These are phyloP conservation scores for Mallotus nudiflorus DNA, from an alignment of 345 rosid species.

Conservation along the genomic window DNA sequence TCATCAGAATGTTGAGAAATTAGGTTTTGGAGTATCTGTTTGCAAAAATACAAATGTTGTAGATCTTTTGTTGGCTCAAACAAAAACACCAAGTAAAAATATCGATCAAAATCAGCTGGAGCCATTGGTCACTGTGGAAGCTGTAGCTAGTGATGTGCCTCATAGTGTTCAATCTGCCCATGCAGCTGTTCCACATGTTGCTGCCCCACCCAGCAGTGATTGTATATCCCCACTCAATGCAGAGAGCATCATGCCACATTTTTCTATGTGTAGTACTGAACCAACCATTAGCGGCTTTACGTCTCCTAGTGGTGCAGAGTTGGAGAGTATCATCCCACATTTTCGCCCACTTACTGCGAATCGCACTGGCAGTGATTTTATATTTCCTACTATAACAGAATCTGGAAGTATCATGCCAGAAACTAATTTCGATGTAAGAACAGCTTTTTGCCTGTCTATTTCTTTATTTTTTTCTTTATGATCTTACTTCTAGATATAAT, in stretches of 20 bases:
- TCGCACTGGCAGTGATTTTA: constrained; percentile 6
- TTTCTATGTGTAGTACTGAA: not conserved
- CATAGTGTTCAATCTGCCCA: constrained; percentile 27
- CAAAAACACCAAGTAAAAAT: constrained; percentile 19
- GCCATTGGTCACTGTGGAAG: constrained; percentile 18
- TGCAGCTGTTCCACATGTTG: not conserved
- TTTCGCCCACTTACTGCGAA: constrained; percentile 8
- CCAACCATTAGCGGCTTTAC: constrained; percentile 29
- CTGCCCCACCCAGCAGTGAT: constrained; percentile 24
- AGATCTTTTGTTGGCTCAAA: constrained; percentile 23
- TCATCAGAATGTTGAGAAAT: constrained; percentile 27
- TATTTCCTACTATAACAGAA: not conserved
- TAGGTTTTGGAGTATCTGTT: constrained; percentile 22
- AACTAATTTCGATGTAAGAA: constrained; percentile 34
- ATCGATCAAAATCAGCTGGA: constrained; percentile 28
- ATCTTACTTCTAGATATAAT: constrained; percentile 3
- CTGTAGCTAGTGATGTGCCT: constrained; percentile 20
- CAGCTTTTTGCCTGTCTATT: not conserved
- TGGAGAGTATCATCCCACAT: constrained; percentile 19
- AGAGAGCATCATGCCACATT: constrained; percentile 15
- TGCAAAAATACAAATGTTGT: constrained; percentile 22
- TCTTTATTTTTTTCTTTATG: not conserved
- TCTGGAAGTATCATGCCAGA: constrained; percentile 15
- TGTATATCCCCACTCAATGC: constrained; percentile 25
- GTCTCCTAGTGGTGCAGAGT: constrained; percentile 22